Evolutionary conservation across 495 filamentous ascomycete species (phyloP).

Genomic region (Penicillium soppii): DNA sequence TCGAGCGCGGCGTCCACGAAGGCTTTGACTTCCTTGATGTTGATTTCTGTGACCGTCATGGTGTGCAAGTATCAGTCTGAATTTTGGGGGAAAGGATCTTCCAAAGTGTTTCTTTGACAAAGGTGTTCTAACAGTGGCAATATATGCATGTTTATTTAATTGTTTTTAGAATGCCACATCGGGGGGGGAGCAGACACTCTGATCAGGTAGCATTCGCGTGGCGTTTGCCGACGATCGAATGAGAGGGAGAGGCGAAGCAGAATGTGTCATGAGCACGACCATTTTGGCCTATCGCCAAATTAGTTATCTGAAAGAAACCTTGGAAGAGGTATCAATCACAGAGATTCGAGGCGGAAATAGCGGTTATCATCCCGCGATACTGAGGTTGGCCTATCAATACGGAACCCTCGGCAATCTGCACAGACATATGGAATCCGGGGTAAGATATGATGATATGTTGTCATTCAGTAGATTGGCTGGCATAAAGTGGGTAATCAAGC

Average conservation of each 20-base stretch:
- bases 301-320: too few species aligned
- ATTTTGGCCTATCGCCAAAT: background rate
- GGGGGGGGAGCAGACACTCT: background rate
- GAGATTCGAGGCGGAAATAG: background rate
- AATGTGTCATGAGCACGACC: background rate
- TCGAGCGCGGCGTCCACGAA: slow-evolving; percentile 28
- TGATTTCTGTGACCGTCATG: slow-evolving; percentile 19
- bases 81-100: too few species aligned
- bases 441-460: too few species aligned
- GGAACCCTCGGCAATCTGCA: slow-evolving; percentile 1
- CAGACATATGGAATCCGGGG: background rate
- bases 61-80: slow-evolving; percentile 57
- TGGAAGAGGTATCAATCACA: too few species aligned
- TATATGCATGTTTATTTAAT: background rate
- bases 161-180: slow-evolving; percentile 36
- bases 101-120: too few species aligned
- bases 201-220: background rate
- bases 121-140: too few species aligned
- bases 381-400: background rate
- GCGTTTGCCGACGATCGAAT: slow-evolving; percentile 1
- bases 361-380: background rate
- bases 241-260: background rate
- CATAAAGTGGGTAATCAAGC: too few species aligned
- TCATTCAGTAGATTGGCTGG: too few species aligned
- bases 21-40: slow-evolving; percentile 27